Conservation (phyloP, 2,329 filamentous ascomycete species). For the Apiospora rasikravindrae region DNA sequence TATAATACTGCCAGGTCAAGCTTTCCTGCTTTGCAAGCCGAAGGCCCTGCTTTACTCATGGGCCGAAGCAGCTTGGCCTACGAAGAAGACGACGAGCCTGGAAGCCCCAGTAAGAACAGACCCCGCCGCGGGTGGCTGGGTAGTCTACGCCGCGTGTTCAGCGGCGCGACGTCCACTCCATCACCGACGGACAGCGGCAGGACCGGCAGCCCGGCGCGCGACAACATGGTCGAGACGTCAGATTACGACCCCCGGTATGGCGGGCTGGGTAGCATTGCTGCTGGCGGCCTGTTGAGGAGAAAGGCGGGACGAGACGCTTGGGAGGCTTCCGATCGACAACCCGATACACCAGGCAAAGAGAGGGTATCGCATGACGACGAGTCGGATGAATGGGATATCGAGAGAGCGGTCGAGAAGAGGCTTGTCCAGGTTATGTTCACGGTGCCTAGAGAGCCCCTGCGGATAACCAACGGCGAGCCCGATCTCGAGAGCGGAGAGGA, state of each 20-base stretch:
- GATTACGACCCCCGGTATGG: slow-evolving; percentile 53
- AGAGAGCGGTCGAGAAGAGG: slow-evolving; percentile 71
- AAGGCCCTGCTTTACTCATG: slow-evolving; percentile 56
- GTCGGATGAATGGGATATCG: slow-evolving; percentile 77
- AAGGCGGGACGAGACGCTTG: slow-evolving; percentile 63
- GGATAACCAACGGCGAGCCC: slow-evolving; percentile 87
- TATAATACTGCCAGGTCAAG: slow-evolving; percentile 61
- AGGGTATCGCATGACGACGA: slow-evolving; percentile 46
- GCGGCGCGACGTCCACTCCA: slow-evolving; percentile 45
- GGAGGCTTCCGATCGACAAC: slow-evolving; percentile 44
- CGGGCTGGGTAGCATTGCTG: slow-evolving; percentile 51
- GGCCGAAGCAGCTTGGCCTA: slow-evolving; percentile 39
- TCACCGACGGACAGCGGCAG: slow-evolving; percentile 30
- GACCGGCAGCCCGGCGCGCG: slow-evolving; percentile 37
- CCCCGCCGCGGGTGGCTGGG: slow-evolving; percentile 69
- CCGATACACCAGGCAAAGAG: slow-evolving; percentile 23
- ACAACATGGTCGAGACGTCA: slow-evolving; percentile 40
- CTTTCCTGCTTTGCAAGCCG: slow-evolving; percentile 57
- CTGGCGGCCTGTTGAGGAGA: slow-evolving; percentile 52
- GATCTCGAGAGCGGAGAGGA: slow-evolving; percentile 48
- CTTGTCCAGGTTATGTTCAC: slow-evolving; percentile 91
- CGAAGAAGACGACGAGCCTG: slow-evolving; percentile 41
- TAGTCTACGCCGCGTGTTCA: slow-evolving; percentile 68
- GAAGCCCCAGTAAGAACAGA: slow-evolving; percentile 64
- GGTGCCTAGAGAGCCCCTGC: slow-evolving; percentile 81